phyloP scores from a whole-genome alignment of 495 filamentous ascomycete genomes.

The Podospora appendiculata region DNA sequence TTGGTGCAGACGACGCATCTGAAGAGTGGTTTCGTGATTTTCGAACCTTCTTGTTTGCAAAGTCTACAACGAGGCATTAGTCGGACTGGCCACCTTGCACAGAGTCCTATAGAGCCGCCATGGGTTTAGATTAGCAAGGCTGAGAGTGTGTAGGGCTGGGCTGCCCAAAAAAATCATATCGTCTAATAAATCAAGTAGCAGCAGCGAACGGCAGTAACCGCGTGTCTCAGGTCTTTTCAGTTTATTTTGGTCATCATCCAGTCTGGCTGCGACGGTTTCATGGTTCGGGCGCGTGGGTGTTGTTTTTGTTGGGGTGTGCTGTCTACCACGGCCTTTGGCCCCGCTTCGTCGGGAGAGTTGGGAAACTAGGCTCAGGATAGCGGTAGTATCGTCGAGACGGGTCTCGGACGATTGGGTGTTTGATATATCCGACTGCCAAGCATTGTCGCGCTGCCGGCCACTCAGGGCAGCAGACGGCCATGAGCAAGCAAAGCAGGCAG shows the following conservation, averaged over 20 bases:
- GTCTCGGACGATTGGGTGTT: conserved; percentile 4
- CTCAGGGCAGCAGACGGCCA: conserved; percentile 9
- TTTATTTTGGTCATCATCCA: conserved; percentile 25
- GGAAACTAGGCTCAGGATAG: conserved; percentile 19
- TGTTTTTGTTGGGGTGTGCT: conserved; percentile 4
- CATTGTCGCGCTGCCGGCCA: conserved; percentile 8
- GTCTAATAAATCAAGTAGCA: conserved; percentile 4
- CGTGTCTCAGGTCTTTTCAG: conserved; percentile 35
- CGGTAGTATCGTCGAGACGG: conserved; percentile 11
- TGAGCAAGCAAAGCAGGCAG: conserved; percentile 1
- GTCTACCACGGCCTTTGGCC: conserved; percentile 29
- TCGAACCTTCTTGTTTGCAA: neutral
- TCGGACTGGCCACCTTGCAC: neutral
- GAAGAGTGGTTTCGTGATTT: conserved; percentile 1
- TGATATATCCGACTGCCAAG: conserved; percentile 17
- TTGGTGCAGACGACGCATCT: conserved; percentile 4
- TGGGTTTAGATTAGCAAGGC: neutral
- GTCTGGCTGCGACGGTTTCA: conserved; percentile 26
- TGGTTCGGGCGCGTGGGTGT: conserved; percentile 7
- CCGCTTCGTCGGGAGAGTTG: conserved; percentile 6
- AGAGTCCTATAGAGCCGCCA: neutral
- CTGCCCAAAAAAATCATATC: neutral
- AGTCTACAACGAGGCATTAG: conserved; percentile 2
- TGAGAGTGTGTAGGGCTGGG: neutral
- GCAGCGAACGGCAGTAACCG: neutral